Conservation (phyloP, 257 asterid species). For the Solanum rostratum region DNA sequence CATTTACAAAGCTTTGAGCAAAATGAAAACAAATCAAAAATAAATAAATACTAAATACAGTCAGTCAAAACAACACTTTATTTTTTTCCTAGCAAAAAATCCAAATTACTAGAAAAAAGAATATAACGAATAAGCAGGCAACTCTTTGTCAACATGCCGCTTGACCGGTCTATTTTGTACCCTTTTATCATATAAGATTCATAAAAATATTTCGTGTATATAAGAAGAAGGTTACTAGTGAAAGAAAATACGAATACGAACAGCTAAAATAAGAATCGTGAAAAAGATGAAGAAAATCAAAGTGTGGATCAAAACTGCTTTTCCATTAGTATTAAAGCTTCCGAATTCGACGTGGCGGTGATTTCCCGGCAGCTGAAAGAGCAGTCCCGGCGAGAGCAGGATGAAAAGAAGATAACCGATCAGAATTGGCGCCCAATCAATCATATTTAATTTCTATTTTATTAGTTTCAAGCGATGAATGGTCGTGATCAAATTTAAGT, state of each 20-base stretch:
- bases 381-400: constrained; percentile 40
- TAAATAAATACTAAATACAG: neutral
- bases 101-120: neutral
- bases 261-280: constrained; percentile 42
- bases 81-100: neutral
- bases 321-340: constrained; percentile 43
- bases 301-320: constrained; percentile 42
- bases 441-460: constrained; percentile 8
- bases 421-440: constrained; percentile 46
- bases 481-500: too few relatives aligned
- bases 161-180: too few relatives aligned
- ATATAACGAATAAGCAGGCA: too few relatives aligned
- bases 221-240: neutral
- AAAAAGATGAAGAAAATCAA: constrained; percentile 28
- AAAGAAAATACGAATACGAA: constrained; percentile 25
- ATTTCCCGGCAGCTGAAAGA: constrained; percentile 49
- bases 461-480: too few relatives aligned
- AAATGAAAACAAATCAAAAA: neutral
- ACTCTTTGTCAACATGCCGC: too few relatives aligned
- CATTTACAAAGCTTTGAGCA: neutral
- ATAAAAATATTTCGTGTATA: neutral
- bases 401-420: constrained; percentile 37
- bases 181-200: too few relatives aligned
- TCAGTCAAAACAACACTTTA: neutral
- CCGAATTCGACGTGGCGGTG: constrained; percentile 34